Evolutionary conservation across 306 rosid species (phyloP).

Genomic region (Arachis stenosperma): DNA sequence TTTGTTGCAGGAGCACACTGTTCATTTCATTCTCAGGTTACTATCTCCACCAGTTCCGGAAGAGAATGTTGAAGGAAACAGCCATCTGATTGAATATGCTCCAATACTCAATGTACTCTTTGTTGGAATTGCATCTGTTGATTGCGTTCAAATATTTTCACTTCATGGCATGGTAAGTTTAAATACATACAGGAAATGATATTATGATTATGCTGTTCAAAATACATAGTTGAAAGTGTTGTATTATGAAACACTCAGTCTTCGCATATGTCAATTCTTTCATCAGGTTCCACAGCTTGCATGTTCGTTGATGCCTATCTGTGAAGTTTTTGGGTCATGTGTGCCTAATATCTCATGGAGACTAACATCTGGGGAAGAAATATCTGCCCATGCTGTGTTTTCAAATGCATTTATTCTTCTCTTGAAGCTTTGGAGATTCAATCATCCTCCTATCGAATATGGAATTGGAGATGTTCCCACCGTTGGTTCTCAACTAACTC

Average conservation of each 20-base stretch:
- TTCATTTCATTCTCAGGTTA: constrained; percentile 78
- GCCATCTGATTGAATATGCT: constrained; percentile 80
- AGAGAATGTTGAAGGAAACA: constrained; percentile 61
- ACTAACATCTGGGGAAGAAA: constrained; percentile 74
- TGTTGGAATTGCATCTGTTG: constrained; percentile 89
- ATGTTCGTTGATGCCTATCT: constrained; percentile 95
- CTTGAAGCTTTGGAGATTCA: constrained; percentile 89
- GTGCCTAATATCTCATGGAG: constrained; percentile 80
- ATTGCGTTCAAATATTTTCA: constrained; percentile 88
- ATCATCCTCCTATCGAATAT: constrained; percentile 91
- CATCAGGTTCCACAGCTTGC: constrained; percentile 95
- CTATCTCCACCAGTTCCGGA: constrained; percentile 81
- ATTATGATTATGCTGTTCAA: not conserved
- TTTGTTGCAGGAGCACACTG: constrained; percentile 87
- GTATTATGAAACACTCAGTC: too few relatives aligned
- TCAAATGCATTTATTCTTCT: constrained; percentile 96
- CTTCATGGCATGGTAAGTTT: constrained; percentile 92
- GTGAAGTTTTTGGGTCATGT: constrained; percentile 98
- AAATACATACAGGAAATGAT: not conserved
- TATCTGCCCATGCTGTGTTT: constrained; percentile 91
- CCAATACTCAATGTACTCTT: constrained; percentile 77
- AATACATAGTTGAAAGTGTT: too few relatives aligned
- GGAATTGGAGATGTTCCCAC: constrained; percentile 93
- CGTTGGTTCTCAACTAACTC: constrained; percentile 93
- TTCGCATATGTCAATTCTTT: constrained; percentile 34